Evolutionary conservation across 306 rosid species (phyloP).

Genomic region (Gastrolobium villosum): DNA sequence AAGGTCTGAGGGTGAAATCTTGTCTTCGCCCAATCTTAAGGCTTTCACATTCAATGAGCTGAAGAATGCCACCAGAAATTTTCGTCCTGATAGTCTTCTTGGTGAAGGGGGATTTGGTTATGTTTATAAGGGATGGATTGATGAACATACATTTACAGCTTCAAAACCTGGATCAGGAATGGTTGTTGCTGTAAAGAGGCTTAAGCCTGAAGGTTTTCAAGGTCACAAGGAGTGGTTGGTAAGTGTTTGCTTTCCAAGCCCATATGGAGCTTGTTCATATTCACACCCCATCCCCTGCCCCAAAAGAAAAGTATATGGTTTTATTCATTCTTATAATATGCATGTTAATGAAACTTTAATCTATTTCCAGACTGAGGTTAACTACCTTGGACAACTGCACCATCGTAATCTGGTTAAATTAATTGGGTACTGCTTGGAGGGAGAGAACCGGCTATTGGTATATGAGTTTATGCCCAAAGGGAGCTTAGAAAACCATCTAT

Average conservation of each 20-base stretch:
- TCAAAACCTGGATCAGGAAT: constrained; percentile 87
- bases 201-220: constrained; percentile 89
- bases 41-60: constrained; percentile 83
- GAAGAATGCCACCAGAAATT: constrained; percentile 86
- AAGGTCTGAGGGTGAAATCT: constrained; percentile 88
- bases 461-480: constrained; percentile 97
- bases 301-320: background rate
- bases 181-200: constrained; percentile 95
- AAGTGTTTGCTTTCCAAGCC: constrained; percentile 44
- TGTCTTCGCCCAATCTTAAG: constrained; percentile 80
- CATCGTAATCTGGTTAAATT: constrained; percentile 91
- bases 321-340: constrained; percentile 1
- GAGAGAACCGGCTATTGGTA: constrained; percentile 88
- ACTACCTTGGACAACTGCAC: constrained; percentile 89
- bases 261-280: background rate
- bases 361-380: constrained; percentile 88
- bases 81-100: constrained; percentile 83
- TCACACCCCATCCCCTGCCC: background rate
- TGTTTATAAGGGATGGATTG: constrained; percentile 97
- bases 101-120: constrained; percentile 98
- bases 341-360: constrained; percentile 32
- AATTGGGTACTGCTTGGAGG: constrained; percentile 93
- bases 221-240: constrained; percentile 99
- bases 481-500: constrained; percentile 94
- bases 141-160: constrained; percentile 65